Base-by-base conservation (phyloP, 2,329 filamentous ascomycete genomes). In the Ilyonectria destructans region DNA sequence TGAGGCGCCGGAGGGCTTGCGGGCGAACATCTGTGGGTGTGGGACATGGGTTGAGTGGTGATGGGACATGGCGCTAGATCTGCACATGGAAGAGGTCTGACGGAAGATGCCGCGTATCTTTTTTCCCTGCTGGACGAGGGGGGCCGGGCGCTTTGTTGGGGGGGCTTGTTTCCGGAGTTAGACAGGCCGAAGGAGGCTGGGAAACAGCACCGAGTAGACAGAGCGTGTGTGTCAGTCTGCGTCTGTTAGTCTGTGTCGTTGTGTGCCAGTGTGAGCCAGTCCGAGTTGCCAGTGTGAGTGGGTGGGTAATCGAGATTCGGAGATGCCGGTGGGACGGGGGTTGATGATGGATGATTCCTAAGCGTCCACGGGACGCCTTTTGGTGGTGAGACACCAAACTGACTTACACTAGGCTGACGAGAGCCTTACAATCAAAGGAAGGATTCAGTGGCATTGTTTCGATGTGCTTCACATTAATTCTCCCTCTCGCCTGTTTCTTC, bases 41-140 rank as follows among this genome's bases (percentile, higher is more conserved):
- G 52, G 35, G 52, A 56, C 52, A 23, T 17, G 40, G 31, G 51
- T 62, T 31, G 31, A 51, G 23, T 23, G 21, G 31, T 49, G 46
- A 51, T 52, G 43, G 43, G 45, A 52, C 43, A 15, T 19, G 58
- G 45, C 60, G 52, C 60, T 63, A 63, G 60, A 63, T 63, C 60
- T 63, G 60, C 60, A 63, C 60, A 57, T 63, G 60, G 51, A 37
- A 23, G 9, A 37, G 43, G 23, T n/a, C n/a, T 23, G 60, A 48
- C 60, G 60, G 60, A 55, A 62, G 54, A 48, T 57, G 54, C 60
- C 52, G 52, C 57, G 23, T 33, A 17, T 46, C 43, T 61, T 26
- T 45, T 35, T 37, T 40, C 2, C 21, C 4, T 6, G 23, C 10
- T 45, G 26, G 46, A 49, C 6, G 23, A 17, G 48, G 29, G 48